Evolutionary conservation across 257 asterid species (phyloP), one percentile per base, ranked within the genome.

Genomic region (Fraxinus cuspidata): DNA sequence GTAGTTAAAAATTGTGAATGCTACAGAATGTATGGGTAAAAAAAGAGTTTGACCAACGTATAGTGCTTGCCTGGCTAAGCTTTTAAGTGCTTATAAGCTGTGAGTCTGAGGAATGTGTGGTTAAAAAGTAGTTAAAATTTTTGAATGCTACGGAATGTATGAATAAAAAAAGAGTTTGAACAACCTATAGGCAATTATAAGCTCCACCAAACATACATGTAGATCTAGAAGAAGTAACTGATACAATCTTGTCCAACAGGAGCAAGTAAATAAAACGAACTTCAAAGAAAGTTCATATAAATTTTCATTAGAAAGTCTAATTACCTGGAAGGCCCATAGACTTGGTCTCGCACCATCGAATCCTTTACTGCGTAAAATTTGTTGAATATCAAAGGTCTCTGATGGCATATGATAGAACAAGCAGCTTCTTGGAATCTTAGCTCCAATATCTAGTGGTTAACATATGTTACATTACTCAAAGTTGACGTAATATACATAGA

Each of bases 251-350:
- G 5, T 72, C 25, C 25, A 11, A 5, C 28, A 42, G 72, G 69
- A 23, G 28, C 76, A 28, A 6, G 23, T 70, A 63, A 67, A 70
- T 56, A 32, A 68, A 9, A 11, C n/a, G 0, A 47, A 49, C 72
- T 21, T 44, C n/a, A 1, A 4, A 8, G 19, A n/a, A 31, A 63
- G 25, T 7, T 76, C 31, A 3, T 27, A 40, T 51, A 63, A 32
- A 47, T 32, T 49, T 19, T 40, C 73, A 56, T 25, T 47, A 64
- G 32, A 23, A 31, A 69, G 28, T 74, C 32, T 51, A 51, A 68
- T 82, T 85, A 94, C 98, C 97, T 94, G 98, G 81, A 87, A 65
- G 70, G 80, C 88, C 98, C 98, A 94, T 15, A 92, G 66, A 84
- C 98, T 90, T 70, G 92, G 92, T 77, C 88, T 89, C 79, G 91